Base-by-base conservation (phyloP, 306 rosid genomes). In the Carpinus viminea region DNA sequence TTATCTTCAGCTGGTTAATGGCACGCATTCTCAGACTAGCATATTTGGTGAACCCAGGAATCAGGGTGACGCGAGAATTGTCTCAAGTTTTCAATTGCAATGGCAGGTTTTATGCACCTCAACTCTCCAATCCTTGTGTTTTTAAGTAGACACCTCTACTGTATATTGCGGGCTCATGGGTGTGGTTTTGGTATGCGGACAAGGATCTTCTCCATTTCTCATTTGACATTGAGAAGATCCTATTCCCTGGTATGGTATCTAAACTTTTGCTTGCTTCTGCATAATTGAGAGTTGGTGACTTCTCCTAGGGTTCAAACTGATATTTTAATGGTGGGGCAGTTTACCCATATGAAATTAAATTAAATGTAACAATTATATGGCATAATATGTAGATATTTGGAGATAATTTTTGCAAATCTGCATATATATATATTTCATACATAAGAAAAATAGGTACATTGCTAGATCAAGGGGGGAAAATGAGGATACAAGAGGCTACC, bases 251-350 rank as follows among this genome's bases (percentile, higher is more conserved):
- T 31, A 28, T 26, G 41, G 41, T 62, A n/a, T 13, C 46, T 15
- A 34, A 31, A 62, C 69, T 31, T 31, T 62, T 62, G 69, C 69
- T 62, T 31, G 69, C 41, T 62, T 31, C 38, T 31, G 69, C 38
- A 18, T 15, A 5, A 28, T 11, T 0, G 26, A 24, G 26, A 24
- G 26, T 24, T 24, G 8, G 69, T 62, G 21, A 31, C 8, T 12
- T 6, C 69, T 31, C 9, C 20, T 2, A 43, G 69, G 7, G 46
- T 38, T 34, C 18, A 62, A 31, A 62, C 21, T 64, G 10, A 64
- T 15, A 3, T 13, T 31, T 31, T 7, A 31, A 3, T 64, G 70
- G 70, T 11, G 70, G 46, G 16, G 12, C 70, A 34, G 15, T 34
- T 64, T 64, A 34, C 46, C 18, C 43, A 5, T 5, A 38, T 38